Percentiles rank a stretch among this genome's conserved stretches.
phyloP scores from a whole-genome alignment of 306 rosid species.

The Acacia confusa region DNA sequence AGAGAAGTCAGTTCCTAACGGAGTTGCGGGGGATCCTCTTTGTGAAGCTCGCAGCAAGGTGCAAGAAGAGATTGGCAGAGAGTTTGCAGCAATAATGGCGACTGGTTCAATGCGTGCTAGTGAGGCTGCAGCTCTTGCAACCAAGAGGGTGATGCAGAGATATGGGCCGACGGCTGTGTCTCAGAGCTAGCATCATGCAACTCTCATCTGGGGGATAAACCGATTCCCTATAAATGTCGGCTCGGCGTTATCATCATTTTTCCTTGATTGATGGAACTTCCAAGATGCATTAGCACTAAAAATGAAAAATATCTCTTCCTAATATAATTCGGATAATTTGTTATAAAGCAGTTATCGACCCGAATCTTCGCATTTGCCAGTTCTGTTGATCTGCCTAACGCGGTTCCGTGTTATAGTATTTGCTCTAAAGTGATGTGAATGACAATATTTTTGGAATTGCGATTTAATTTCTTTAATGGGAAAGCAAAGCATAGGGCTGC shows the following conservation, averaged over 20 bases:
- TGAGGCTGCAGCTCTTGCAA: constrained; percentile 94
- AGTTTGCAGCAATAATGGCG: constrained; percentile 87
- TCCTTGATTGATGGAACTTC: neutral
- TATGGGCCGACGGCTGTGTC: constrained; percentile 59
- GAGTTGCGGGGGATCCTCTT: constrained; percentile 53
- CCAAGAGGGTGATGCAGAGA: constrained; percentile 86
- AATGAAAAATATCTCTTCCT: too few relatives aligned
- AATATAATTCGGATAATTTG: neutral
- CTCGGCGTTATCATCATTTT: neutral
- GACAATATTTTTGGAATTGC: neutral
- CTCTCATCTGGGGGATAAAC: neutral
- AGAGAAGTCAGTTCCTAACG: constrained; percentile 31
- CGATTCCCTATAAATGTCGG: neutral
- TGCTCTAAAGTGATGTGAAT: neutral
- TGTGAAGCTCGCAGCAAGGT: constrained; percentile 79
- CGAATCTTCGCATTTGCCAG: neutral
- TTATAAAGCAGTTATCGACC: neutral
- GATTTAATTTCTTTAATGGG: neutral
- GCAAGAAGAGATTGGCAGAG: constrained; percentile 79
- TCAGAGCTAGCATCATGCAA: constrained; percentile 43
- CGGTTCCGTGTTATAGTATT: neutral
- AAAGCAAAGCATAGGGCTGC: neutral
- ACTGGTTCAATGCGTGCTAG: constrained; percentile 89
- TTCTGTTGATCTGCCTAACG: neutral
- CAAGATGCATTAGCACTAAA: neutral